Conservation (phyloP, 768 basidiomycete genomes). For the Pleurotus cornucopiae region DNA sequence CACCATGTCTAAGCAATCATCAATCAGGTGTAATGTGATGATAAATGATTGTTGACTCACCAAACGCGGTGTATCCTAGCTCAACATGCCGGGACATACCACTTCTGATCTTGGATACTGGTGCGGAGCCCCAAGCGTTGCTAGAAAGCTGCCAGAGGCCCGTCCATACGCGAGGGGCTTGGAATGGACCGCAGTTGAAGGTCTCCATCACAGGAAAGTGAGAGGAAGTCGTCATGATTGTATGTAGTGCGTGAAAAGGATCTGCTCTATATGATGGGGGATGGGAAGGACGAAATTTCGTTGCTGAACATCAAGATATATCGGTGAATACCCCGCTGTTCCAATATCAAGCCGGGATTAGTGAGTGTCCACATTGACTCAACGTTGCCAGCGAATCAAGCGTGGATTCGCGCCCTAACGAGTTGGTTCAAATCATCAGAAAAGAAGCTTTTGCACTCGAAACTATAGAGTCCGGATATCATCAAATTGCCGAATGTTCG, state of each 20-base stretch:
- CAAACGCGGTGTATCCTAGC: conserved; percentile 61
- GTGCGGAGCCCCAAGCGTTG: conserved; percentile 79
- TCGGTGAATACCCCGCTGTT: conserved; percentile 1
- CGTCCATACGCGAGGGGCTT: conserved; percentile 63
- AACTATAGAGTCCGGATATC: conserved; percentile 4
- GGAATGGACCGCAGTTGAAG: conserved; percentile 52
- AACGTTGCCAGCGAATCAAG: background rate
- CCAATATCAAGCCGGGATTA: background rate
- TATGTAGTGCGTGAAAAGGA: background rate
- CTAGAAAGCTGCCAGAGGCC: conserved; percentile 87
- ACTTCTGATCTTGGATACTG: conserved; percentile 57
- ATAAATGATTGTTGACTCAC: conserved; percentile 24
- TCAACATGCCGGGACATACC: conserved; percentile 65
- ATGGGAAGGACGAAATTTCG: background rate
- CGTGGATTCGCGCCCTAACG: background rate
- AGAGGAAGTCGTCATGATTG: background rate
- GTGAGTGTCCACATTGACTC: background rate
- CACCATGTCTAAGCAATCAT: conserved; percentile 32
- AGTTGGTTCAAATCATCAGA: conserved; percentile 1
- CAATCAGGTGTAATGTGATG: conserved; percentile 5
- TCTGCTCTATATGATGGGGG: background rate
- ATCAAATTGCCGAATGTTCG: background rate
- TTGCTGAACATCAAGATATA: background rate
- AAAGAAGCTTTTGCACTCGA: conserved; percentile 8
- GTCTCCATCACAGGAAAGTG: conserved; percentile 29